These are phyloP conservation scores for Orbilia quercus DNA, from an alignment of 2,329 filamentous ascomycete species.

Conservation along the genomic window DNA sequence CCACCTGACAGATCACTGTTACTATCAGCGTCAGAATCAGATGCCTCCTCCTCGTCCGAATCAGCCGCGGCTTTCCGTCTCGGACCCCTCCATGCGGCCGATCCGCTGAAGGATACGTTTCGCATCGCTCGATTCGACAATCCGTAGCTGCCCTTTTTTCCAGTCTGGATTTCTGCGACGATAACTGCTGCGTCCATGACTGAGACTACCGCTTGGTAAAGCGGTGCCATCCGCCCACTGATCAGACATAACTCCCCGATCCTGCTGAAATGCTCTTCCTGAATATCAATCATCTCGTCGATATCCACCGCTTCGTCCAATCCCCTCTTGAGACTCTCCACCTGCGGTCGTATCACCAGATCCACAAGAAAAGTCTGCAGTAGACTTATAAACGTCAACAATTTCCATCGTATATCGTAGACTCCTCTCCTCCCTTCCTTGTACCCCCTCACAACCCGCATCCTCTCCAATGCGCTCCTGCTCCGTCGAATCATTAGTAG, in stretches of 20 bases:
- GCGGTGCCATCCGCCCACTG: slow-evolving; percentile 44
- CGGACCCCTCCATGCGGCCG: slow-evolving; percentile 14
- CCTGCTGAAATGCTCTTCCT: slow-evolving; percentile 45
- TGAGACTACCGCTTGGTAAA: slow-evolving; percentile 43
- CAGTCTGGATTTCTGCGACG: slow-evolving; percentile 10
- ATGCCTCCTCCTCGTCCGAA: slow-evolving; percentile 18
- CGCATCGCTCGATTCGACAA: slow-evolving; percentile 11
- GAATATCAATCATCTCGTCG: slow-evolving; percentile 53
- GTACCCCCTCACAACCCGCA: slow-evolving; percentile 27
- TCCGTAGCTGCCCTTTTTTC: slow-evolving; percentile 6
- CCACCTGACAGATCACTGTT: slow-evolving; percentile 15
- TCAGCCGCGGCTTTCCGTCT: slow-evolving; percentile 13
- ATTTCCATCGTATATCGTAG: slow-evolving; percentile 37
- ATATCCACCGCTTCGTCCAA: slow-evolving; percentile 44
- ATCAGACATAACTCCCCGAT: slow-evolving; percentile 50
- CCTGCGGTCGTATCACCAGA: slow-evolving; percentile 45
- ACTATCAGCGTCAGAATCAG: slow-evolving; percentile 5
- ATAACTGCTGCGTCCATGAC: slow-evolving; percentile 42
- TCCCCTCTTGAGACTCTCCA: slow-evolving; percentile 29
- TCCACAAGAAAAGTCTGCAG: slow-evolving; percentile 48
- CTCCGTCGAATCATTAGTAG: slow-evolving; percentile 52
- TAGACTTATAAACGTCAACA: slow-evolving; percentile 48
- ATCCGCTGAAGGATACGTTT: slow-evolving; percentile 19
- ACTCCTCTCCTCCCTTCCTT: slow-evolving; percentile 26
- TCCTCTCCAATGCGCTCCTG: slow-evolving; percentile 35